Evolutionary conservation across 2,329 filamentous ascomycete species (phyloP).

Genomic region (Fonsecaea monophora): DNA sequence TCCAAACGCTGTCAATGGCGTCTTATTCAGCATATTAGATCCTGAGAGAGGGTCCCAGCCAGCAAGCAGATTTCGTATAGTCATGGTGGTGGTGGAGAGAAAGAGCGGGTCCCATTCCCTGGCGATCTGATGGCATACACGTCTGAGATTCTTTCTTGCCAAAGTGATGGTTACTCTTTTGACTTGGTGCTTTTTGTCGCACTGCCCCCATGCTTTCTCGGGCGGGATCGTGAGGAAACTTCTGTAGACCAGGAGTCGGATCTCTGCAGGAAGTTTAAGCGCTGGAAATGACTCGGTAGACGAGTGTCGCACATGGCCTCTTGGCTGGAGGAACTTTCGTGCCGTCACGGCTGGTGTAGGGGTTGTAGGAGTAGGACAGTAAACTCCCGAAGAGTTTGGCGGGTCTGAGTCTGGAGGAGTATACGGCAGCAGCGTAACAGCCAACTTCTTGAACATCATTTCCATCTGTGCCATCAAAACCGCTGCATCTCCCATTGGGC

Average conservation of each 20-base stretch:
- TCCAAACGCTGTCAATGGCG: neutral
- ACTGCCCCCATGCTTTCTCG: neutral
- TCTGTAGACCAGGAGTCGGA: neutral
- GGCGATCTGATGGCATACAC: neutral
- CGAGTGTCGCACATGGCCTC: neutral
- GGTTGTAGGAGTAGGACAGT: neutral
- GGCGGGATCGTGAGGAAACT: neutral
- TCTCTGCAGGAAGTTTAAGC: neutral
- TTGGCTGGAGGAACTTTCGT: neutral
- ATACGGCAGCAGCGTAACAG: neutral
- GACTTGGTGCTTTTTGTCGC: neutral
- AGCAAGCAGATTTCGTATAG: neutral
- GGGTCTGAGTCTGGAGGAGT: neutral
- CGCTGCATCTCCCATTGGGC: neutral
- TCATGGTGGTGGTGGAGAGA: neutral
- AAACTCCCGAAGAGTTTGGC: neutral
- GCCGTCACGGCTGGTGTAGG: neutral
- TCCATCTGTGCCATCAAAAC: neutral
- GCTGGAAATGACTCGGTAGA: neutral
- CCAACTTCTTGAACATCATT: neutral
- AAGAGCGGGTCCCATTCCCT: neutral
- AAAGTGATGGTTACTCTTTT: neutral
- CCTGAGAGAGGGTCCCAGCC: neutral
- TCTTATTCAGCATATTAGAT: neutral
- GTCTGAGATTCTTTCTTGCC: slow-evolving; percentile 2